Base-by-base conservation (phyloP, 75 land plant genomes). In the Cupressus sempervirens region DNA sequence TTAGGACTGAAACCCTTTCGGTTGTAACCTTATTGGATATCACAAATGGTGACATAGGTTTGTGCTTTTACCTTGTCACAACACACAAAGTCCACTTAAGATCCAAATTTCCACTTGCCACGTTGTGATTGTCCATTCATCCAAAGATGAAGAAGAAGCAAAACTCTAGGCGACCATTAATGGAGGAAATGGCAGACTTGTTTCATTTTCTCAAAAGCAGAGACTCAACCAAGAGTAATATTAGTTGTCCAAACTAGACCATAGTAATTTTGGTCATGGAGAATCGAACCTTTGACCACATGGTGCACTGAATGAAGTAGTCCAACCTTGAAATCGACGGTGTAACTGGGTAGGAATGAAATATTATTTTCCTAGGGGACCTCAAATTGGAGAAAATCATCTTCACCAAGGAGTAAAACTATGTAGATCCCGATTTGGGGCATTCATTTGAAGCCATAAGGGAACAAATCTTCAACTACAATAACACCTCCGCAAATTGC, bases 381-480 rank as follows among this genome's bases (percentile, higher is more conserved):
- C 86, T 20, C 62, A 52, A 32, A 84, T 58, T n/a, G 74, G n/a
- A 15, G 7, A 48, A 48, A 13, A 43, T 35, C 80, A 89, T 20
- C 86, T 80, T 85, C 84, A 86, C n/a, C 45, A 50, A 10, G 70
- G 86, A 48, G 81, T 84, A 29, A 86, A 90, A 91, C 85, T 91
- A 89, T 54, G 91, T 91, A 20, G 92, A 91, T 75, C 92, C 90
- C 3, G 90, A 91, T 79, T 91, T 91, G 29, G 92, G 93, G 67
- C 93, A 91, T 88, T 88, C 91, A 32, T 91, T 87, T 84, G 88
- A 82, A 72, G 92, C 87, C 34, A 88, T 91, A 36, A 81, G 84
- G 52, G 89, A 91, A 82, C 93, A 91, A 85, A 83, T 91, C 0
- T 91, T 91, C 80, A 91, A 91, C 29, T 82, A 89, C 30, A 62